These are phyloP conservation scores for Castanospermum australe DNA, from an alignment of 306 rosid genomes.

Conservation along the genomic window DNA sequence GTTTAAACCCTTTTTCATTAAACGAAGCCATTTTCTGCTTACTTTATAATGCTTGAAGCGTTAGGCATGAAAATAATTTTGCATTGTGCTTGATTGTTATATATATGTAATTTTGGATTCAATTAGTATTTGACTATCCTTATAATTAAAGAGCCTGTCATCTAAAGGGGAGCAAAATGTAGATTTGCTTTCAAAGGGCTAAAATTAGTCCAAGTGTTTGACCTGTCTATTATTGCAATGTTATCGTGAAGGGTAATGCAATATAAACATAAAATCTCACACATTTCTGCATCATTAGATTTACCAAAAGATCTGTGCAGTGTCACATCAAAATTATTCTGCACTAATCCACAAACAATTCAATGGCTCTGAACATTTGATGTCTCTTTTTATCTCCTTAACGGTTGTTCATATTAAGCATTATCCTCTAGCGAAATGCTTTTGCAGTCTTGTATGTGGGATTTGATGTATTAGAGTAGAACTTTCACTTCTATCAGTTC, in stretches of 20 bases:
- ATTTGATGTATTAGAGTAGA: background rate
- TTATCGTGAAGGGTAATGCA: no score
- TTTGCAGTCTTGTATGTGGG: background rate
- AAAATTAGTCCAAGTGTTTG: background rate
- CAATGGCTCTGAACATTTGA: background rate
- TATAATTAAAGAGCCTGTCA: no score
- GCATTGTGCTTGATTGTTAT: no score
- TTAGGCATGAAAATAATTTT: no score
- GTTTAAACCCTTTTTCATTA: slow-evolving; percentile 8
- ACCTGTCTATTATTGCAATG: background rate
- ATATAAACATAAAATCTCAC: no score
- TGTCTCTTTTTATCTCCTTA: background rate
- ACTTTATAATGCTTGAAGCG: no score
- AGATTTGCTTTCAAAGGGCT: background rate
- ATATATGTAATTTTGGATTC: no score
- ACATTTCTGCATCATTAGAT: background rate
- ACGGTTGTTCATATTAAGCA: background rate
- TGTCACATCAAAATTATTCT: background rate
- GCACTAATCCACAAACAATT: background rate
- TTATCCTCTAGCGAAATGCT: background rate
- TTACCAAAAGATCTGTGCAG: background rate
- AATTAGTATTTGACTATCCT: no score
- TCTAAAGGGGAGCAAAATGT: slow-evolving; percentile 1
- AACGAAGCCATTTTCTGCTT: no score
- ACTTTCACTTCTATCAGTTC: background rate